Base-by-base conservation (phyloP, 2,329 filamentous ascomycete genomes). In the Aureobasidium sp. region DNA sequence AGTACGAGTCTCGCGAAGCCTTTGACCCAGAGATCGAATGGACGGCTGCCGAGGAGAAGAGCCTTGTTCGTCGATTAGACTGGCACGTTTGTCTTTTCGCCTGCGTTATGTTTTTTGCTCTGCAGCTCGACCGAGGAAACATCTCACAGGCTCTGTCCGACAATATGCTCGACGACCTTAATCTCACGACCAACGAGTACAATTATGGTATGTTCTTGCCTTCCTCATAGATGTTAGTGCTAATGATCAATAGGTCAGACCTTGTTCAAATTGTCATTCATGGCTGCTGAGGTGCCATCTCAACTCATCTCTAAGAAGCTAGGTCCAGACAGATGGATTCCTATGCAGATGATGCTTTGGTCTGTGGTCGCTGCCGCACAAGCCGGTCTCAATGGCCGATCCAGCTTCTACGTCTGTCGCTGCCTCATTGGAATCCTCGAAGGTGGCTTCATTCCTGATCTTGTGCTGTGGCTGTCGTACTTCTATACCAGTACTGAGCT, bases 1-100 rank as follows among this genome's bases (percentile, higher is more conserved):
- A 74, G 71, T 87, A 86, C 66, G 84, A 87, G 67, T 82, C 82
- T 4, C 71, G 76, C 6, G 83, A 86, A 70, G 76, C 82, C 48
- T 86, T 81, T 67, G 82, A 86, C 66, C 82, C 83, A 0, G 70
- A 75, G 1, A 82, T 80, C 44, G 73, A 77, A 50, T 86, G 84
- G 84, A 79, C 79, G 2, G 71, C 76, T 11, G 75, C 78, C 50
- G 84, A 86, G 66, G 84, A 86, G 70, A 78, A 75, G 68, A 77
- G 71, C 47, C 70, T 86, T 1, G 76, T 85, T 11, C 73, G 81
- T 42, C 83, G 79, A 72, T 19, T 61, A n/a, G 45, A 54, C 27
- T 47, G 48, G 37, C 39, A 35, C 17, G 40, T 54, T n/a, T 42
- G 37, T 39, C 59, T 61, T 2, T 52, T 17, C 7, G 49, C 58